Evolutionary conservation across 1,284 basidiomycete species (phyloP), one percentile per base, ranked within the genome.

Genomic region (Phylloporus sp.): DNA sequence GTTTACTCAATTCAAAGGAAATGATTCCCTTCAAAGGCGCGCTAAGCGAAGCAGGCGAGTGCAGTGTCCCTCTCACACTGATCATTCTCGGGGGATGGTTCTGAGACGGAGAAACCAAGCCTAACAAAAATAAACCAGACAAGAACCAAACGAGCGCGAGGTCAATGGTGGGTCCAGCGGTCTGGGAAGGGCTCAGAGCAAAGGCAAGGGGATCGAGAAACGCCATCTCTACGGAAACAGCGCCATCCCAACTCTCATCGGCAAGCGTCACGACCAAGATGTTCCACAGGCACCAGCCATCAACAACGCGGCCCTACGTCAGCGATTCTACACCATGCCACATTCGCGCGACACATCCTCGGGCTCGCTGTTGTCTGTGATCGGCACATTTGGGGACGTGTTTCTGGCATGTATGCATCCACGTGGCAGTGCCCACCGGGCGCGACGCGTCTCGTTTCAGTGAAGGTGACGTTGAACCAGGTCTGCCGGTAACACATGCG

Each of bases 51-150:
- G 91, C 93, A 1, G 94, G 95, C 3, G 88, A 87, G 72, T 96
- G 94, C 75, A 94, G 93, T 0, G 92, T 98, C 71, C 96, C 96
- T 0, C 78, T 98, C 32, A 98, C 96, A 4, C 84, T 98, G 49
- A 87, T 98, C 68, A 95, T 98, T 12, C 90, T 98, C 56, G 96
- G 96, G 23, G 95, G 94, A 11, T 98, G 97, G 85, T 98, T 98
- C 80, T 91, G 93, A 77, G 81, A 73, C 35, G 72, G 62, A 4
- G 69, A 68, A 8, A 14, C 63, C 70, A 59, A 66, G 5, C 5
- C 10, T 76, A 81, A n/a, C 62, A 27, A 2, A 3, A 25, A 3
- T 3, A 69, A 59, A 11, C 3, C 12, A 20, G 19, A 10, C 58
- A n/a, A 23, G 25, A 4, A 5, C 17, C 58, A 3, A 27, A 53